Percentiles rank a stretch among this genome's conserved stretches.
phyloP scores from a whole-genome alignment of 1,284 basidiomycete genomes.

The Puccinia triticina region DNA sequence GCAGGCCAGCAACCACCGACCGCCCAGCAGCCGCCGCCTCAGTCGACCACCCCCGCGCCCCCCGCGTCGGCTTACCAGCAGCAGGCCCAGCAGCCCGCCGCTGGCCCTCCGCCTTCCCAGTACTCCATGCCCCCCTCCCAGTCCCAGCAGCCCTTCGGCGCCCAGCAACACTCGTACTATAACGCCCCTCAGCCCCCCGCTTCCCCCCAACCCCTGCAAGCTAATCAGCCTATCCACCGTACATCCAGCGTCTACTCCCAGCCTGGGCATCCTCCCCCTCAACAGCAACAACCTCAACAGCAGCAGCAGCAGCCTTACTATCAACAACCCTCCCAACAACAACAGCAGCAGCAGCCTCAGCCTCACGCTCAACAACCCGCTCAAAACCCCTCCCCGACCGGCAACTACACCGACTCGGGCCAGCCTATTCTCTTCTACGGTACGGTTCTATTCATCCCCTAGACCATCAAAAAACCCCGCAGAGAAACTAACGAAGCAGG shows the following conservation, averaged over 20 bases:
- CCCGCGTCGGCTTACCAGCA: conserved; percentile 52
- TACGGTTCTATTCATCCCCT: conserved; percentile 58
- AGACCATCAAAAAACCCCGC: too few species aligned
- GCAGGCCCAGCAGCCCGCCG: neutral
- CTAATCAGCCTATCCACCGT: conserved; percentile 46
- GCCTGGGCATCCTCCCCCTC: conserved; percentile 50
- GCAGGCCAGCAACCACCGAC: conserved; percentile 39
- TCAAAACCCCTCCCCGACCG: conserved; percentile 65
- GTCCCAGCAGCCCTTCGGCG: conserved; percentile 19
- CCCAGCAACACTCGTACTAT: conserved; percentile 38
- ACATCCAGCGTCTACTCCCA: conserved; percentile 54
- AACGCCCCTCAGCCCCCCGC: conserved; percentile 51
- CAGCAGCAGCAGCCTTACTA: conserved; percentile 53
- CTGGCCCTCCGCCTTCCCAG: neutral
- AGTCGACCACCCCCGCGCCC: conserved; percentile 54
- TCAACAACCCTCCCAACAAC: conserved; percentile 55
- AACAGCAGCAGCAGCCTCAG: conserved; percentile 52
- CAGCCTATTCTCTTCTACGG: conserved; percentile 80
- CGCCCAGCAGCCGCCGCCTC: conserved; percentile 55
- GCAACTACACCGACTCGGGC: conserved; percentile 76
- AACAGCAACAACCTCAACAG: conserved; percentile 52
- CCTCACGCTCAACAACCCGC: conserved; percentile 52
- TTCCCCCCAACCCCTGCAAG: conserved; percentile 48
- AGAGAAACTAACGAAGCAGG: neutral
- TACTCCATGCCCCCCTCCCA: conserved; percentile 34